Evolutionary conservation across 2,329 filamentous ascomycete genomes (phyloP).

Genomic region (Colletotrichum ledebouriae): DNA sequence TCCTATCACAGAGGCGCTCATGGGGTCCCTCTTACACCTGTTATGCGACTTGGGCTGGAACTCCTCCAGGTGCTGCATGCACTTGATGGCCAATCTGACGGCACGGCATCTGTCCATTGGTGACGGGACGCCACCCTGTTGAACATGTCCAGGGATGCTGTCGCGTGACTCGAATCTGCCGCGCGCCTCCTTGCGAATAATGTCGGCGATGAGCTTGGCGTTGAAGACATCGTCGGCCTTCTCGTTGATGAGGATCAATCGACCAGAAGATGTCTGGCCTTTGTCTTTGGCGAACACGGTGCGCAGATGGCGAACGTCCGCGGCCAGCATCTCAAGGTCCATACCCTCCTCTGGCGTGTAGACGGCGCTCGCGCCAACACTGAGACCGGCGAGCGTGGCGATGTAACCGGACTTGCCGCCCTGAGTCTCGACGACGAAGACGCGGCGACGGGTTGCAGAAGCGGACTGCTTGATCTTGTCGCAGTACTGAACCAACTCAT

Average conservation of each 20-base stretch:
- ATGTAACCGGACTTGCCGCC: slow-evolving; percentile 95
- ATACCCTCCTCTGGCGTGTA: slow-evolving; percentile 98
- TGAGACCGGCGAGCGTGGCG: slow-evolving; percentile 88
- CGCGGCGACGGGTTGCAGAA: slow-evolving; percentile 89
- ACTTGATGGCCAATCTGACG: slow-evolving; percentile 92
- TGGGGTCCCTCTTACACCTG: slow-evolving; percentile 79
- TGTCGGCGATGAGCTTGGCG: slow-evolving; percentile 93
- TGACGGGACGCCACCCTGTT: slow-evolving; percentile 92
- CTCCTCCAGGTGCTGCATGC: slow-evolving; percentile 88
- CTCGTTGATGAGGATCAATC: slow-evolving; percentile 97
- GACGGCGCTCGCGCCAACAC: slow-evolving; percentile 91
- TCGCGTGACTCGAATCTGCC: slow-evolving; percentile 93
- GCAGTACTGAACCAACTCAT: slow-evolving; percentile 94
- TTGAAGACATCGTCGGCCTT: slow-evolving; percentile 91
- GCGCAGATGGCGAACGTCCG: slow-evolving; percentile 90
- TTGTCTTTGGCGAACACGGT: slow-evolving; percentile 87
- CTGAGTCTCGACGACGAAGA: slow-evolving; percentile 98
- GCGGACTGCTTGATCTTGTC: slow-evolving; percentile 98
- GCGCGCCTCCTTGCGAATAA: slow-evolving; percentile 93
- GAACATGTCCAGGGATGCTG: slow-evolving; percentile 92
- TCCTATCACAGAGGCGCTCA: slow-evolving; percentile 87
- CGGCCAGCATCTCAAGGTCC: slow-evolving; percentile 90
- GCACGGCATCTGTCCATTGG: slow-evolving; percentile 97
- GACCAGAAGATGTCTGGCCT: slow-evolving; percentile 89
- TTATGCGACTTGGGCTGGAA: slow-evolving; percentile 76